Evolutionary conservation across 2,329 filamentous ascomycete genomes (phyloP), one percentile per base, ranked within the genome.

Genomic region (Hypoxylon sp.): DNA sequence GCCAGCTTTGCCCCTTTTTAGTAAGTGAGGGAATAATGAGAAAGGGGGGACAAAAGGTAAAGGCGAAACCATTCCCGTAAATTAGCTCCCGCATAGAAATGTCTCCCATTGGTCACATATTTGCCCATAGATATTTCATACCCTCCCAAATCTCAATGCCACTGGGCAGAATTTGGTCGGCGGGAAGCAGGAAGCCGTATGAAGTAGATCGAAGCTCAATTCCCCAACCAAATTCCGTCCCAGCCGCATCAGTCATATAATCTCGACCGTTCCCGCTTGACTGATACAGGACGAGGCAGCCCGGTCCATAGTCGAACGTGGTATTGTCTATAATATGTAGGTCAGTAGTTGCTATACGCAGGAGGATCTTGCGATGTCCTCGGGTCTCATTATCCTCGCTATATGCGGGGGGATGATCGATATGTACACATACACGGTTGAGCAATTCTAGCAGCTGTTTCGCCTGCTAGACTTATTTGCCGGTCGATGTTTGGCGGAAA

Each of bases 401-500:
- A 8, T 10, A 44, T 4, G 80, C 0, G 71, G 68, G 0, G 75
- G 75, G 21, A 19, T 15, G 4, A 29, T 11, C 6, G 21, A 55
- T 35, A 15, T 39, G 15, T 47, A 15, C 1, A 64, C 67, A 29
- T 64, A 70, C 67, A 80, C n/a, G 75, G 69, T 24, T 75, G 73
- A 2, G 77, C 75, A 61, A 83, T 81, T 27, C 75, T 73, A 0
- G 51, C 70, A 8, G 73, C 65, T 27, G 74, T 69, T 1, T 73
- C 71, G 11, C 72, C 71, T 0, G 85, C 82, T 2, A 88, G 79
- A 3, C 71, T 74, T 46, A 80, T 74, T 72, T 85, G 83, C 37
- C 81, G 78, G 3, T 81, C 78, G 29, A 82, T 76, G 61, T 85
- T 82, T 32, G 79, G 75, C 4, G 84, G 76, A 19, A 79, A 77